These are phyloP conservation scores for Eragrostis curvula DNA, from an alignment of 176 grass and related monocot species.

Conservation along the genomic window DNA sequence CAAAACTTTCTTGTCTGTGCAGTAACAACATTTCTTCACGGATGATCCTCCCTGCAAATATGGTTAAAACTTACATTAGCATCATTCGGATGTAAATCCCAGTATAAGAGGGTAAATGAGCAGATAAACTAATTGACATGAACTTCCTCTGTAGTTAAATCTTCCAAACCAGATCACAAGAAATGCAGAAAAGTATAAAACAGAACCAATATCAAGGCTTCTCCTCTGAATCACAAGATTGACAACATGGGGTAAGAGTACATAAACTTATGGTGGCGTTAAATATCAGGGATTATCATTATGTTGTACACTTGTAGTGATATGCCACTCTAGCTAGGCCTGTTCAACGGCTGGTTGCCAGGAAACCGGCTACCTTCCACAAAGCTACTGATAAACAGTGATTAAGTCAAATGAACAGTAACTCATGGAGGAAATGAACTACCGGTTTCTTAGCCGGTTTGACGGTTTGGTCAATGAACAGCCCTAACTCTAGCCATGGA, in stretches of 20 bases:
- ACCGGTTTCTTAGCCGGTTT: no score
- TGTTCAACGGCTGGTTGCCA: no score
- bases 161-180: background rate
- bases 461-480: no score
- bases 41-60: background rate
- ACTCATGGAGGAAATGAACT: no score
- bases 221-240: background rate
- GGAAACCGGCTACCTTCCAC: no score
- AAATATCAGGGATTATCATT: background rate
- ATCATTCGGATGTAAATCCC: background rate
- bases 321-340: background rate
- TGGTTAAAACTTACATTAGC: background rate
- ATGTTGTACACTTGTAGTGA: background rate
- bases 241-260: background rate
- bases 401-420: no score
- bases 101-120: background rate
- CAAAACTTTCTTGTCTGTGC: background rate
- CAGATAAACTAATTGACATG: background rate
- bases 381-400: no score
- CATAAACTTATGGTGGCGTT: background rate
- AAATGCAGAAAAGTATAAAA: background rate
- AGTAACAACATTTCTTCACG: constrained; percentile 6
- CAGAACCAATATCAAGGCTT: background rate
- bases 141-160: background rate
- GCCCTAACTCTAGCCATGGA: no score